Conservation (phyloP, 768 basidiomycete genomes). For the Rhodotorula babjevae region DNA sequence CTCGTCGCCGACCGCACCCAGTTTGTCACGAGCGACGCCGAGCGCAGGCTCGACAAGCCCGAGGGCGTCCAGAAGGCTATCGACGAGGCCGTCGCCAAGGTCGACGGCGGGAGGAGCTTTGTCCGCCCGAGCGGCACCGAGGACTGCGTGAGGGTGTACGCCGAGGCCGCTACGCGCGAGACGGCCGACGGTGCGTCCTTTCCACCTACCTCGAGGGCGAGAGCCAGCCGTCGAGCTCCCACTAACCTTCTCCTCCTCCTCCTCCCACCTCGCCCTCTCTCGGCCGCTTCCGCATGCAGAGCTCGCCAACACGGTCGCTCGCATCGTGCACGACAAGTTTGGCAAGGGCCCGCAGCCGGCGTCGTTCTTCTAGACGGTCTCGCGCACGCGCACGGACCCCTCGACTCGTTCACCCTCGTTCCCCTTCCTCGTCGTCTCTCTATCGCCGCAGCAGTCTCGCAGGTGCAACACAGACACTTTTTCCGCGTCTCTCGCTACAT, state of each 20-base stretch:
- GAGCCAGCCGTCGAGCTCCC: fast-evolving
- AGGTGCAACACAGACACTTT: too few species aligned
- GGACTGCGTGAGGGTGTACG: slow-evolving; percentile 95
- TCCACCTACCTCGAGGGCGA: neutral
- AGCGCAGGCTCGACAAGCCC: slow-evolving; percentile 77
- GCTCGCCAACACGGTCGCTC: slow-evolving; percentile 77
- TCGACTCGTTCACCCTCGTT: too few species aligned
- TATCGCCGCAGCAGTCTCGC: too few species aligned
- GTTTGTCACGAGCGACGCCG: slow-evolving; percentile 90
- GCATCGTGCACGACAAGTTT: slow-evolving; percentile 74
- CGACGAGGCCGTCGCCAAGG: slow-evolving; percentile 70
- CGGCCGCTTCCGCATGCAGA: slow-evolving; percentile 51
- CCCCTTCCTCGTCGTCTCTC: too few species aligned
- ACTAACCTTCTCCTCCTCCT: neutral
- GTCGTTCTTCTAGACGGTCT: slow-evolving; percentile 8
- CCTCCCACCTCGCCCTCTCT: too few species aligned
- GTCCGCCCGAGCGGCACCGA: slow-evolving; percentile 97
- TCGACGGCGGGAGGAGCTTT: slow-evolving; percentile 81
- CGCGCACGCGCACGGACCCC: too few species aligned
- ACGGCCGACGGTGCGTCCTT: slow-evolving; percentile 71
- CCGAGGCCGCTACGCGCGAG: slow-evolving; percentile 69
- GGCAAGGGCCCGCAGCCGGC: slow-evolving; percentile 59
- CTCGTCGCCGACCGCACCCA: slow-evolving; percentile 71
- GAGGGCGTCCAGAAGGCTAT: slow-evolving; percentile 72
- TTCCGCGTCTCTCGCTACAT: too few species aligned